Evolutionary conservation across 2,329 filamentous ascomycete species (phyloP).

Genomic region (Colletotrichum destructivum): DNA sequence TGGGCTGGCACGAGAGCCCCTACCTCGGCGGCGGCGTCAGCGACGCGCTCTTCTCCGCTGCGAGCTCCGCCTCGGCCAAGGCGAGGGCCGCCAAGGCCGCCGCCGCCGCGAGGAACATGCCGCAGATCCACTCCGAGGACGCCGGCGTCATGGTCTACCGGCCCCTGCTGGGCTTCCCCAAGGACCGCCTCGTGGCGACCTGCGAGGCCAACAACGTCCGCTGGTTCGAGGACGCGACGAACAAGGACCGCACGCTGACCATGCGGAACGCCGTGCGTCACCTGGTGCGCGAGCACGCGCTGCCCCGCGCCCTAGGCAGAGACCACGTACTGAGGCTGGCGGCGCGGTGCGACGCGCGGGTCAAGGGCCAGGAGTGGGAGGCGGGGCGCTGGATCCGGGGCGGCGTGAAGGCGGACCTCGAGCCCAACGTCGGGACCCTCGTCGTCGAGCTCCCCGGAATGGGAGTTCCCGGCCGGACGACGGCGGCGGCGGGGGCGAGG

Average conservation of each 20-base stretch:
- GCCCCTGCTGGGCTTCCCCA: constrained; percentile 79
- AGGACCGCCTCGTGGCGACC: constrained; percentile 81
- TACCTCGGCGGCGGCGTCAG: constrained; percentile 45
- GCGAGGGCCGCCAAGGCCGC: constrained; percentile 34
- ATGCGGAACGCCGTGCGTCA: constrained; percentile 85
- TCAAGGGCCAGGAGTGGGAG: constrained; percentile 62
- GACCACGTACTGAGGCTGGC: constrained; percentile 75
- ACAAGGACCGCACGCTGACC: constrained; percentile 83
- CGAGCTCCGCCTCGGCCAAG: constrained; percentile 41
- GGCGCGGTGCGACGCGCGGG: constrained; percentile 62
- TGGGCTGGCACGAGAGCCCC: constrained; percentile 40
- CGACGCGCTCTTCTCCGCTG: constrained; percentile 32
- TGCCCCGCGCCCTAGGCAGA: constrained; percentile 81
- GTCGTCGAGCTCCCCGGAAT: constrained; percentile 62
- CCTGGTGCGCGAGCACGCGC: constrained; percentile 68
- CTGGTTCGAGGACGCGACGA: constrained; percentile 92
- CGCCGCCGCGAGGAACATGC: constrained; percentile 9
- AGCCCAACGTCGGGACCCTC: constrained; percentile 64
- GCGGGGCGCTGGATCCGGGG: constrained; percentile 68
- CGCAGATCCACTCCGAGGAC: constrained; percentile 65
- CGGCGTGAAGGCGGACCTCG: constrained; percentile 63
- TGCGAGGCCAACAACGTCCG: constrained; percentile 77
- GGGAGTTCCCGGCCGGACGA: constrained; percentile 36
- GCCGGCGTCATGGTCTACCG: constrained; percentile 78
- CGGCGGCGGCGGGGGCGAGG: constrained; percentile 35